Percentiles rank a stretch among this genome's conserved stretches.
Evolutionary conservation across 176 grass and related monocot genomes (phyloP).

Genomic region (Elymus sibiricus): DNA sequence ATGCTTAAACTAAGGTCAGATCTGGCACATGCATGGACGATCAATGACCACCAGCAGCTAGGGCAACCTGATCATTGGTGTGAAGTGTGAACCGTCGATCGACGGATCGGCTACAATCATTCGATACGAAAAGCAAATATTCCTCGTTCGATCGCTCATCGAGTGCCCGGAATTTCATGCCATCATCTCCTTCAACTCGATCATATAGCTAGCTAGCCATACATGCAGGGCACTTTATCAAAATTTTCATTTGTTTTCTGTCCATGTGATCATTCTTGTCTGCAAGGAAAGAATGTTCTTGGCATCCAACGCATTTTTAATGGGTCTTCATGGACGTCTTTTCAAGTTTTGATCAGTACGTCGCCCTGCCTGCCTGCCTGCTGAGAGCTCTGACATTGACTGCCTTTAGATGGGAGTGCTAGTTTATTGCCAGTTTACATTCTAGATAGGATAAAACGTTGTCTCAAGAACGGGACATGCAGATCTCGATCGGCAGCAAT

Average conservation of each 20-base stretch:
- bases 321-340: background rate
- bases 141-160: conserved; percentile 20
- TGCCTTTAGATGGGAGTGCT: conserved; percentile 15
- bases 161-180: conserved; percentile 43
- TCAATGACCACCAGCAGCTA: conserved; percentile 11
- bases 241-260: background rate
- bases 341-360: conserved; percentile 27
- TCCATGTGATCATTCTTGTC: background rate
- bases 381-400: conserved; percentile 34
- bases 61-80: conserved; percentile 35
- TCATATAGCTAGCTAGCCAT: background rate
- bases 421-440: conserved; percentile 31
- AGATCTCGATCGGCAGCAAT: background rate
- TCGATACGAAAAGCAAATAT: conserved; percentile 48
- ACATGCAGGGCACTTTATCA: background rate
- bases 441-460: conserved; percentile 23
- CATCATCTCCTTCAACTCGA: background rate
- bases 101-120: conserved; percentile 44
- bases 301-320: background rate
- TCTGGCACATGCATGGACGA: conserved; percentile 20
- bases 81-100: background rate
- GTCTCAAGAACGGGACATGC: conserved; percentile 19
- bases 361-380: background rate
- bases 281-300: background rate
- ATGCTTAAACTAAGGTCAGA: conserved; percentile 22